Conservation (phyloP, 768 basidiomycete species). For the Termitomyces titanicus region DNA sequence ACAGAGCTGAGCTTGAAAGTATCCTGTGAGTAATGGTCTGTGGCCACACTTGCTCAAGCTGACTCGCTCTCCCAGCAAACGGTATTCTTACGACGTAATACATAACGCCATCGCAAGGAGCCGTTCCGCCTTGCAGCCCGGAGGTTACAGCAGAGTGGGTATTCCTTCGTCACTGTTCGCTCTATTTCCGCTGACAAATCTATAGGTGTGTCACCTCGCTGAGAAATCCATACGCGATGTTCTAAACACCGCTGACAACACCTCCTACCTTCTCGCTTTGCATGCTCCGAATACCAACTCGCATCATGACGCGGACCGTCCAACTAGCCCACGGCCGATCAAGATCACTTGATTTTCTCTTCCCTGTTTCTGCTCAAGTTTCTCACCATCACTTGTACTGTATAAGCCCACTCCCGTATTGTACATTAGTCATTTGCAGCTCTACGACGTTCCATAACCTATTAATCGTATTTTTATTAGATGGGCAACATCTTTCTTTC, state of each 20-base stretch:
- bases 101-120: conserved; percentile 77
- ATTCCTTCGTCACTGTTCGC: neutral
- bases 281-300: conserved; percentile 38
- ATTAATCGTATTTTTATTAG: conserved; percentile 11
- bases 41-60: conserved; percentile 2
- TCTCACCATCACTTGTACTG: conserved; percentile 13
- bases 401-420: conserved; percentile 12
- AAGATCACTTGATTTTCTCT: conserved; percentile 31
- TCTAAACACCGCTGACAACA: conserved; percentile 67
- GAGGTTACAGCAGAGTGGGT: conserved; percentile 45
- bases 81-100: conserved; percentile 77
- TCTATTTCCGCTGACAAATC: neutral
- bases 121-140: conserved; percentile 57
- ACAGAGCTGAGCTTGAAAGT: conserved; percentile 62
- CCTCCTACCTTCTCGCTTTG: conserved; percentile 58
- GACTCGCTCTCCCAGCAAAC: conserved; percentile 39
- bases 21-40: conserved; percentile 50
- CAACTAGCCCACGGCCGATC: conserved; percentile 31
- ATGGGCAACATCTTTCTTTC: neutral
- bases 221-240: conserved; percentile 69
- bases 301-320: conserved; percentile 28
- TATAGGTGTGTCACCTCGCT: conserved; percentile 65
- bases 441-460: conserved; percentile 9
- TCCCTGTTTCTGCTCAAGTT: conserved; percentile 6
- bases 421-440: conserved; percentile 15